A percentile compares a stretch with the other conserved stretches of the same genome.
Conservation (phyloP, 768 basidiomycete species). For the Leccinum rimulosum region DNA sequence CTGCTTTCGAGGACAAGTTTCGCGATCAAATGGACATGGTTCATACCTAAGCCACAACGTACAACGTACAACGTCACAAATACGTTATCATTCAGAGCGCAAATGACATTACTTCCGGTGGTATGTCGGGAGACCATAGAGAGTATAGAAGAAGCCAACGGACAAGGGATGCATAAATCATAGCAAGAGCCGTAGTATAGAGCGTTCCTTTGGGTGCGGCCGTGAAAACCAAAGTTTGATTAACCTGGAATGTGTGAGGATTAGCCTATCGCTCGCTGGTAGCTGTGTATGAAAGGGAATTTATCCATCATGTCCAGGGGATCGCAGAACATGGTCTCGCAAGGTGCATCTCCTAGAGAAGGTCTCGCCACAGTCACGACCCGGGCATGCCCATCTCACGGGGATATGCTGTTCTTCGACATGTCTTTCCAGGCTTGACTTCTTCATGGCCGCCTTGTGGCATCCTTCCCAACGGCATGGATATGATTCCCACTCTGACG, state of each 20-base stretch:
- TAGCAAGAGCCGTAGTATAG: background rate
- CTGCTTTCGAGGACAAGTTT: background rate
- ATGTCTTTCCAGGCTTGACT: conserved; percentile 12
- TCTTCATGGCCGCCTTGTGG: background rate
- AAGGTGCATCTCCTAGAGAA: conserved; percentile 1
- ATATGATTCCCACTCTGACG: background rate
- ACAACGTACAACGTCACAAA: background rate
- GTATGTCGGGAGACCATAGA: background rate
- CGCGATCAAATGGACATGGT: background rate
- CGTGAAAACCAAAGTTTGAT: background rate
- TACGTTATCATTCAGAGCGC: background rate
- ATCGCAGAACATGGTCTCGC: background rate
- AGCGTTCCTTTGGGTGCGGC: background rate
- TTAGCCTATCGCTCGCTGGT: background rate
- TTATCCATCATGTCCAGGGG: background rate
- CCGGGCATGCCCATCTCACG: conserved; percentile 10
- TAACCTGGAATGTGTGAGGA: background rate
- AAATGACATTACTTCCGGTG: background rate
- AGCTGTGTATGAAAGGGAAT: background rate
- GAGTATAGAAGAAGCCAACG: background rate
- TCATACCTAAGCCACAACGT: conserved; percentile 10
- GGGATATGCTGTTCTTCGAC: conserved; percentile 11
- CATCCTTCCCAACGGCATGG: conserved; percentile 12
- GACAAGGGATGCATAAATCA: background rate
- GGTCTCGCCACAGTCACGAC: background rate